Base-by-base conservation (phyloP, 1,139 yeast species). In the Magnusiomyces magnusii region DNA sequence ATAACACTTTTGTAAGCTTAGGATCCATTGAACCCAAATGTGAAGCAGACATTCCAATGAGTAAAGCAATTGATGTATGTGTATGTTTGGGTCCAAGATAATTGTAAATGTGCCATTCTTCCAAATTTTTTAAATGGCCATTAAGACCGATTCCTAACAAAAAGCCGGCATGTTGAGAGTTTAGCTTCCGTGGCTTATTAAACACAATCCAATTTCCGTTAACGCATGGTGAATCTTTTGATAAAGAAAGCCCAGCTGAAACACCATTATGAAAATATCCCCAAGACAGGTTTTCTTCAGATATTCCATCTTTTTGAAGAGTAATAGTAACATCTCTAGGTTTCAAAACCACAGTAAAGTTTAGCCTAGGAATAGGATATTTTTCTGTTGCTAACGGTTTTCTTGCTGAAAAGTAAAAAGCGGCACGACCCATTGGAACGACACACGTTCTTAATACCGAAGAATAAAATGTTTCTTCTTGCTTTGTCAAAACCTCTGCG, bases 81-180 rank as follows among this genome's bases (percentile, higher is more conserved):
- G 87, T 83, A 68, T 89, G 93, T 66, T 95, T 92, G 0, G 97
- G 96, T 0, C 97, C 96, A 57, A 95, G 75, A 65, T 91, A 92
- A 68, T 93, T 92, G 71, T 91, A 95, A 36, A 95, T 87, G 69
- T 92, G 97, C 98, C 99, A 95, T 69, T 93, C 97, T 68, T 95
- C 98, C 39, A 95, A 75, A 53, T 79, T 79, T 62, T 82, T 85
- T 64, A 95, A 74, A 69, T 92, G 97, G 0, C 98, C 98, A 73
- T 90, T 90, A 51, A 95, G 76, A 0, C 99, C 99, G 27, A 93
- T 75, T 0, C 98, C 99, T 31, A 91, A 75, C n/a, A 95, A 73
- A 66, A 95, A 91, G 0, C 99, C 99, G 23, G 97, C 98, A 74
- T 92, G 97, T 63, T 87, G 95, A 0, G 96, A 80, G 65, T 82